Evolutionary conservation across 371 early-diverging fungal species (phyloP).

Genomic region (Rhizopus delemar): DNA sequence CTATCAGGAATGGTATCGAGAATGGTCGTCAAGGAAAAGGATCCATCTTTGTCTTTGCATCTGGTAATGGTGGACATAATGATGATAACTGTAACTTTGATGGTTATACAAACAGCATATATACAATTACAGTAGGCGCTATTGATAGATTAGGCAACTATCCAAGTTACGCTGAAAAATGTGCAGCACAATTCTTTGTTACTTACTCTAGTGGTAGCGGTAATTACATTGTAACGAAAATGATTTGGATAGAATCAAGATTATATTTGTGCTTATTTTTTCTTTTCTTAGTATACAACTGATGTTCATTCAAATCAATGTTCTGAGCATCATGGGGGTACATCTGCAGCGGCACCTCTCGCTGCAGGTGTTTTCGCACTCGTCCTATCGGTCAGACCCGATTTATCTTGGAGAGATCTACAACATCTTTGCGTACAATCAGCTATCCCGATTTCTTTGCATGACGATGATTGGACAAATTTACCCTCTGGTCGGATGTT

Average conservation of each 20-base stretch:
- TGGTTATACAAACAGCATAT: conserved; percentile 94
- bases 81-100: conserved; percentile 95
- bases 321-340: conserved; percentile 78
- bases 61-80: conserved; percentile 85
- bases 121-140: conserved; percentile 91
- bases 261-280: not conserved
- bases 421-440: conserved; percentile 81
- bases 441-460: conserved; percentile 70
- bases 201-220: conserved; percentile 79
- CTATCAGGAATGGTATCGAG: conserved; percentile 78
- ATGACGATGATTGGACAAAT: conserved; percentile 64
- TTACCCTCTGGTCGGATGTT: conserved; percentile 72
- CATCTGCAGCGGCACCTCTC: conserved; percentile 88
- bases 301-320: conserved; percentile 65
- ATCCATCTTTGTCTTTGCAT: conserved; percentile 90
- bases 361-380: conserved; percentile 82
- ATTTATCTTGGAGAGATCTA: conserved; percentile 89
- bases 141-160: conserved; percentile 74
- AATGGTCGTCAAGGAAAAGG: conserved; percentile 86
- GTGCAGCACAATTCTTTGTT: conserved; percentile 85
- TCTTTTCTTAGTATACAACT: conserved; percentile 58
- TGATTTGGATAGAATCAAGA: too few relatives aligned
- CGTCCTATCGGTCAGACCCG: conserved; percentile 70
- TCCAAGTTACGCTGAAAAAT: conserved; percentile 85
- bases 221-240: conserved; percentile 55